Evolutionary conservation across 192 early-diverging fungal genomes (phyloP), one percentile per base, ranked within the genome.

Genomic region (Funneliformis geosporum): DNA sequence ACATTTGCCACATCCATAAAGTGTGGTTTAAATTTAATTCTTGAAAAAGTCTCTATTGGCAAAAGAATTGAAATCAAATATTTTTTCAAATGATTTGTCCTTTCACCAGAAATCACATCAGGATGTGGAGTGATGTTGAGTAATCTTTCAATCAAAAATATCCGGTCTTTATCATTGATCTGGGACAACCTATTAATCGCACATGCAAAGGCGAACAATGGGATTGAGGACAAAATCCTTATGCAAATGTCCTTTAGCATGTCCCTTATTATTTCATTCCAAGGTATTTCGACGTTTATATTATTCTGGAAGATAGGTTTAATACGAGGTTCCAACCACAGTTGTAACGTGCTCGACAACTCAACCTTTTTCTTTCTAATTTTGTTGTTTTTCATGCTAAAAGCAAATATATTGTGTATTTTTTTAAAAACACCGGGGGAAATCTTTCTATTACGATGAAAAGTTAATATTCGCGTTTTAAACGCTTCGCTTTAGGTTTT

Each of bases 201-300:
- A 70, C 38, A 43, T 40, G 77, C 65, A 71, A 79, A 79, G 12
- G 42, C 39, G 0, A 70, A n/a, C 38, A 79, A 60, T 27, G 77
- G 38, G 5, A 70, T 28, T 39, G 28, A 18, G 44, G 77, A 60
- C 38, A 79, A 70, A 42, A 42, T 23, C 8, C n/a, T 70, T 60
- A 79, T 70, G 25, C 43, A 67, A 62, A 68, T 70, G 39, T 79
- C 77, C 55, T 79, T 79, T 46, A 79, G 47, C 43, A 68, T 70
- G 39, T 79, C 77, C 39, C 70, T 79, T 46, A 79, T 27, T 4
- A 79, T 39, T 12, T 79, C 77, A 38, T 60, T 50, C 46, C 77
- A 68, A 40, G 77, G 67, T 60, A 70, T 28, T 55, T 79, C 77
- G 3, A 25, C n/a, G 11, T 43, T 79, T 60, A 79, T 42, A 39